Evolutionary conservation across 2,329 filamentous ascomycete genomes (phyloP).

Genomic region (Penicillium sp.): DNA sequence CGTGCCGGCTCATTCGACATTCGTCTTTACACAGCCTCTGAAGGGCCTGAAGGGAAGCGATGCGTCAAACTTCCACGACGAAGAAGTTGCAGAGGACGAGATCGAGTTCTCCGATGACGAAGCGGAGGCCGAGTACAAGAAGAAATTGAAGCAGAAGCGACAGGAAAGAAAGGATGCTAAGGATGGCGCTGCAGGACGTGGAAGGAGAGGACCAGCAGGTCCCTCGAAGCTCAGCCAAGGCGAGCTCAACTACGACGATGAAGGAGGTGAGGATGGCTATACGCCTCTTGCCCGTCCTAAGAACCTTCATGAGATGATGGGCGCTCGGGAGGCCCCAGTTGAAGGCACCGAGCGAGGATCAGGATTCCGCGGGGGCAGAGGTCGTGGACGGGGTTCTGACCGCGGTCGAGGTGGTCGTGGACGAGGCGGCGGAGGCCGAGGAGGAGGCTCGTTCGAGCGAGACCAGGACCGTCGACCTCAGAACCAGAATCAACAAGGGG

Average conservation of each 20-base stretch:
- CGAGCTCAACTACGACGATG: conserved; percentile 70
- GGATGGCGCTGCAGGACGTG: conserved; percentile 44
- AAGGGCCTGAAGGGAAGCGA: conserved; percentile 84
- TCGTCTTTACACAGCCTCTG: conserved; percentile 83
- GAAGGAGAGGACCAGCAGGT: conserved; percentile 40
- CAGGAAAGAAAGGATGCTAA: conserved; percentile 57
- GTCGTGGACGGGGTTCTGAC: conserved; percentile 49
- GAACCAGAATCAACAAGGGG: conserved; percentile 32
- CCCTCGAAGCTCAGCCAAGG: conserved; percentile 45
- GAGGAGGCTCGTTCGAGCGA: conserved; percentile 34
- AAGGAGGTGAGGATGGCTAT: conserved; percentile 60
- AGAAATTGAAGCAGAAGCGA: conserved; percentile 69
- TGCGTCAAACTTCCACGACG: conserved; percentile 92
- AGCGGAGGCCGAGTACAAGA: conserved; percentile 82
- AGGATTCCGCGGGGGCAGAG: conserved; percentile 52
- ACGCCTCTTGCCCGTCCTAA: conserved; percentile 71
- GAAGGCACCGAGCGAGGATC: conserved; percentile 41
- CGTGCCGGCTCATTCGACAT: conserved; percentile 75
- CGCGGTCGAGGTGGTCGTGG: conserved; percentile 44
- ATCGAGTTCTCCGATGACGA: conserved; percentile 97
- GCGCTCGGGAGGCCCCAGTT: conserved; percentile 41
- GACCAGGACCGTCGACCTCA: conserved; percentile 35
- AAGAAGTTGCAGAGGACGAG: conserved; percentile 84
- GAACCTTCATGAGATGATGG: conserved; percentile 61
- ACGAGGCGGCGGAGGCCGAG: conserved; percentile 35